phyloP scores from a whole-genome alignment of 139 green algal genomes.

The Pleodorina starrii region DNA sequence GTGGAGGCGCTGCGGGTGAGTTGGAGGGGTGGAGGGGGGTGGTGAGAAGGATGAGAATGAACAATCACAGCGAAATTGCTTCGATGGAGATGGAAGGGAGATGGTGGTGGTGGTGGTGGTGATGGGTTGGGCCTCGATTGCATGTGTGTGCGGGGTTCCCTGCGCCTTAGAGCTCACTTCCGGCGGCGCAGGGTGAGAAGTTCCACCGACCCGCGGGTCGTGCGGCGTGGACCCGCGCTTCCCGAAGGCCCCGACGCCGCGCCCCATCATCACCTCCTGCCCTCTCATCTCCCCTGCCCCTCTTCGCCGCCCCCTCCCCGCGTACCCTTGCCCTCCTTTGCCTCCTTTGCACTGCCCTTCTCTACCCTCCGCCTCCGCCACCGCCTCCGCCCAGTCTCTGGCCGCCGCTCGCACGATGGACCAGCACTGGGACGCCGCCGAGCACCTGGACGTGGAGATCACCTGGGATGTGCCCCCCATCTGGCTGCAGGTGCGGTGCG shows the following conservation, averaged over 20 bases:
- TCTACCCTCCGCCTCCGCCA: neutral
- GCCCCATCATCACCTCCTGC: neutral
- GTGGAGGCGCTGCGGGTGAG: constrained; percentile 35
- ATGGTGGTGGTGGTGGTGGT: no score
- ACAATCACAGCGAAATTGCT: no score
- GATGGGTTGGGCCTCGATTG: no score
- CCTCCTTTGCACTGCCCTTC: neutral
- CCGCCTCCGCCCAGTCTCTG: constrained; percentile 15
- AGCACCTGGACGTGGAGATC: constrained; percentile 38
- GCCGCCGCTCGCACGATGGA: constrained; percentile 29
- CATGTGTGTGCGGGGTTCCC: no score
- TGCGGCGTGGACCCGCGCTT: no score
- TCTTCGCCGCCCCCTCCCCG: neutral
- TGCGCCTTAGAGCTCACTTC: no score
- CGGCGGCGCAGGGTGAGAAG: no score
- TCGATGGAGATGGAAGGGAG: no score
- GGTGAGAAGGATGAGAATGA: no score
- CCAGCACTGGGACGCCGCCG: constrained; percentile 42
- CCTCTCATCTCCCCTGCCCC: neutral
- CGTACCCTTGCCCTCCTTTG: neutral
- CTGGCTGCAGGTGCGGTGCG: constrained; percentile 33
- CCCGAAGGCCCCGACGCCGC: no score
- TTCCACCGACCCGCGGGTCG: no score
- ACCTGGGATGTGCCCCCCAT: constrained; percentile 45
- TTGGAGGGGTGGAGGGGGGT: no score